These are phyloP conservation scores for Dacryopinax spathularia DNA, from an alignment of 768 basidiomycete species.

Conservation along the genomic window DNA sequence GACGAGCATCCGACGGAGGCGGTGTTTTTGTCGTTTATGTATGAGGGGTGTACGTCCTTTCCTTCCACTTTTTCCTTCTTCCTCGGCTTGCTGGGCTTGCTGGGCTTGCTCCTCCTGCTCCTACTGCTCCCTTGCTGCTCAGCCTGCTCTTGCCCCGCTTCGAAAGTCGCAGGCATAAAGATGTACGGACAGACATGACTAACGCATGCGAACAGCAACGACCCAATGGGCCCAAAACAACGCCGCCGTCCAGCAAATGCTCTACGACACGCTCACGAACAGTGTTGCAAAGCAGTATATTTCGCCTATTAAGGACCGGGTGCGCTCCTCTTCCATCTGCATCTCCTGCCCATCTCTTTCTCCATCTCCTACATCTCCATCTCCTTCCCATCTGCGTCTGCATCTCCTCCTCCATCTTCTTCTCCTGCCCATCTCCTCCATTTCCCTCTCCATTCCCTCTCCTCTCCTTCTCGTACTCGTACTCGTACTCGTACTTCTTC, in stretches of 20 bases:
- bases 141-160: no score
- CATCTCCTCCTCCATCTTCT: no score
- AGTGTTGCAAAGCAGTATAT: not conserved
- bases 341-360: not conserved
- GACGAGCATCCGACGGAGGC: slow-evolving; percentile 39
- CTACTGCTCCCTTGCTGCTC: no score
- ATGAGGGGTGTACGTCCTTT: slow-evolving; percentile 30
- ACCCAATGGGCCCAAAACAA: not conserved
- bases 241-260: not conserved
- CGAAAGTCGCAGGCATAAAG: no score
- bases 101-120: not conserved
- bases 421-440: no score
- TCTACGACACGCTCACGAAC: not conserved
- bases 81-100: not conserved
- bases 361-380: not conserved
- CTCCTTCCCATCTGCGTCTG: no score
- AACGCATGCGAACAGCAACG: not conserved
- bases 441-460: no score
- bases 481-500: no score
- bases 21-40: slow-evolving; percentile 37
- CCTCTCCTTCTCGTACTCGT: no score
- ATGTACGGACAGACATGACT: no score
- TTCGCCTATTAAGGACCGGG: not conserved
- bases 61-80: slow-evolving; percentile 7
- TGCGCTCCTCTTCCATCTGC: no score